Base-by-base conservation (phyloP, 306 rosid species). In the Castanospermum australe region DNA sequence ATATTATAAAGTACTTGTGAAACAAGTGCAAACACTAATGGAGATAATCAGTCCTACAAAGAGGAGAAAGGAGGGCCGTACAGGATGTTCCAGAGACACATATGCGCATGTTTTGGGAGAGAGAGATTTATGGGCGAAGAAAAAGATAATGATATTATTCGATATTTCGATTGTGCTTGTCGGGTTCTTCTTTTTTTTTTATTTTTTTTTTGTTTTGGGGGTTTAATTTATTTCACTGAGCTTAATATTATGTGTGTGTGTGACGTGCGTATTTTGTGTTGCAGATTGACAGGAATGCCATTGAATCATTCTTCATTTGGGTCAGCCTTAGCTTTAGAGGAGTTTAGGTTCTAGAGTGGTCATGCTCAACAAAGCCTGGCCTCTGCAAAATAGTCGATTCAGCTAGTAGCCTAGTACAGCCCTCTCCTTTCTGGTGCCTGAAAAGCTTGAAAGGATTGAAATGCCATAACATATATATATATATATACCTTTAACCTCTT, bases 121-220 rank as follows among this genome's bases (percentile, higher is more conserved):
- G 21, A 71, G 79, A 63, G 44, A 22, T 39, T 77, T 57, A 14
- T 28, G 64, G 36, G 42, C 0, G 39, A 54, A 83, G 82, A 73
- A 81, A 79, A 51, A 84, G 80, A 77, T 76, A 75, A 59, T 67
- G 89, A 82, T 88, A 82, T 79, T 78, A 71, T 82, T 83, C 73
- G 80, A 82, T 79, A 75, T 67, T 82, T 83, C 73, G 80, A 85
- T 82, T 83, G 60, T 81, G 86, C 72, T 69, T 87, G 89, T 85
- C 89, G 72, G 86, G 22, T 36, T 45, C 5, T n/a, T n/a, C 38
- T 39, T 69, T 36, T 67, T 45, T 50, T 30, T 17, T 66, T 66
- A 30, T 9, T 76, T 15, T 75, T 61, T 54, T 21, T 28, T 52
- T 6, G n/a, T n/a, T n/a, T n/a, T n/a, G n/a, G n/a, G n/a, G n/a